A percentile compares a stretch with the other conserved stretches of the same genome.
Evolutionary conservation across 2,329 filamentous ascomycete species (phyloP).

Genomic region (Trichoderma aggressivum): DNA sequence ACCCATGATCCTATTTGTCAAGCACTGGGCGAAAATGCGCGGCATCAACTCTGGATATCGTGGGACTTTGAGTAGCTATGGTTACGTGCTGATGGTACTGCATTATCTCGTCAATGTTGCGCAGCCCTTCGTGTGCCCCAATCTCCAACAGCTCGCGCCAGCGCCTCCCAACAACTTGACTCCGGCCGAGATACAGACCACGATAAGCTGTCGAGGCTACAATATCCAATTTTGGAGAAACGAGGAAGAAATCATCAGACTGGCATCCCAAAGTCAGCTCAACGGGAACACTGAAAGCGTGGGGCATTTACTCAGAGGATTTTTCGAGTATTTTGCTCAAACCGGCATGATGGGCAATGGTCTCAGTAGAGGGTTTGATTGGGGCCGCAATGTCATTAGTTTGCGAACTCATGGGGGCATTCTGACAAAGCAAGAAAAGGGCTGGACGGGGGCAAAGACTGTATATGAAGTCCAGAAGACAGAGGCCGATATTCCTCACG

Average conservation of each 20-base stretch:
- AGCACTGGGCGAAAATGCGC: conserved; percentile 83
- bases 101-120: conserved; percentile 86
- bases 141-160: conserved; percentile 63
- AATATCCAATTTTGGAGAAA: conserved; percentile 76
- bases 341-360: conserved; percentile 51
- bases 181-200: conserved; percentile 25
- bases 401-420: conserved; percentile 69
- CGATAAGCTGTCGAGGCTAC: conserved; percentile 55
- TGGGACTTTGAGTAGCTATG: conserved; percentile 84
- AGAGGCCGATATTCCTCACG: neutral
- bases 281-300: conserved; percentile 67
- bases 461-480: conserved; percentile 50
- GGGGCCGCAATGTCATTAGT: conserved; percentile 76
- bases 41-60: conserved; percentile 85
- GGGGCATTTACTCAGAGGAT: conserved; percentile 71
- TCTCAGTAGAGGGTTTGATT: conserved; percentile 64
- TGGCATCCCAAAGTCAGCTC: conserved; percentile 57
- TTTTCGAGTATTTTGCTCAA: conserved; percentile 83
- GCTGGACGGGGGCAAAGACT: conserved; percentile 81
- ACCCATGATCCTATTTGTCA: conserved; percentile 79
- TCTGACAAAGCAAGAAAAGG: conserved; percentile 71
- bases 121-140: conserved; percentile 77
- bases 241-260: conserved; percentile 62
- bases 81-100: conserved; percentile 87
- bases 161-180: conserved; percentile 36